Evolutionary conservation across 352 stramenopile species (phyloP).

Genomic region (Globisporangium heterothallicum): DNA sequence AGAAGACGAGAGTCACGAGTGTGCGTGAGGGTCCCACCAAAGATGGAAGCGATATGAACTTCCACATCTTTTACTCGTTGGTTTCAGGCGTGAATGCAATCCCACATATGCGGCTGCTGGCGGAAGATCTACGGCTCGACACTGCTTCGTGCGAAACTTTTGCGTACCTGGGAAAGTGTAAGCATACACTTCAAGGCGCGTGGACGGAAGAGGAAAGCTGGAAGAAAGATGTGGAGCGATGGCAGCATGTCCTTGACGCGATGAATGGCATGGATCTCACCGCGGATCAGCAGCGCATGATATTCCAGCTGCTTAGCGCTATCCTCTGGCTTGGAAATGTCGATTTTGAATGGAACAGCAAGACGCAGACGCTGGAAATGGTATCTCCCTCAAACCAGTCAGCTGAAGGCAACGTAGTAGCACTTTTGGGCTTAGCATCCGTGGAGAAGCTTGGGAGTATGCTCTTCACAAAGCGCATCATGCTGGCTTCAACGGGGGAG

Average conservation of each 20-base stretch:
- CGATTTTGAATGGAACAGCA: constrained; percentile 26
- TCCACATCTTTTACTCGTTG: constrained; percentile 72
- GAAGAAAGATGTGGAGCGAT: constrained; percentile 63
- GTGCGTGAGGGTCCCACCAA: neutral
- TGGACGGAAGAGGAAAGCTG: constrained; percentile 28
- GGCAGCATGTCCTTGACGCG: constrained; percentile 46
- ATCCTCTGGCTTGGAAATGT: constrained; percentile 74
- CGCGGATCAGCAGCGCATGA: constrained; percentile 29
- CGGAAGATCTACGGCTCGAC: constrained; percentile 39
- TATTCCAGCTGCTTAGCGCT: constrained; percentile 63
- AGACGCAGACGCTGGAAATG: constrained; percentile 26
- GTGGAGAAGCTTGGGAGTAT: constrained; percentile 27
- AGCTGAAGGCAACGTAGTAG: constrained; percentile 21
- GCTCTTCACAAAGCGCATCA: constrained; percentile 43
- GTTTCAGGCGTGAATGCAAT: constrained; percentile 48
- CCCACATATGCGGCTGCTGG: constrained; percentile 23
- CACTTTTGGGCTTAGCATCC: constrained; percentile 29
- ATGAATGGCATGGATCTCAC: constrained; percentile 41
- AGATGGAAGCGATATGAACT: constrained; percentile 37
- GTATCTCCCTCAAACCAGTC: constrained; percentile 11
- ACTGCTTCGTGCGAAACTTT: constrained; percentile 33
- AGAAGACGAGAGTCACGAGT: constrained; percentile 59
- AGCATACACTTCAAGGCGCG: constrained; percentile 26
- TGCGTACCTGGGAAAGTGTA: constrained; percentile 36
- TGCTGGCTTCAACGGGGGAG: constrained; percentile 41